These are phyloP conservation scores for Ophiocordyceps camponoti-rufipedis DNA, from an alignment of 2,329 filamentous ascomycete genomes.

Conservation along the genomic window DNA sequence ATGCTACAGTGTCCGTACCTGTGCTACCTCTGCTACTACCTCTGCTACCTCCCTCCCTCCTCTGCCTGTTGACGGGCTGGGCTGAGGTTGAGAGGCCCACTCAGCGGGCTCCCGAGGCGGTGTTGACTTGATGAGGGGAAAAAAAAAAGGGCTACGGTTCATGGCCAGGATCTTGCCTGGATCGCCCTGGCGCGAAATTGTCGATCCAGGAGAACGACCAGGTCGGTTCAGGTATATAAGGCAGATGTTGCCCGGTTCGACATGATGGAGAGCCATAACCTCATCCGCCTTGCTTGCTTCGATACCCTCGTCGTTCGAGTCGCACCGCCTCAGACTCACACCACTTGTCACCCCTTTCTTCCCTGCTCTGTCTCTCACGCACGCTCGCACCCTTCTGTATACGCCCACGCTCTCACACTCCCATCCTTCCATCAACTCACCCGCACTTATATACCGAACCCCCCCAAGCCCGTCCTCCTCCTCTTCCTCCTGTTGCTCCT, in stretches of 20 bases:
- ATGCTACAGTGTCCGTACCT: background rate
- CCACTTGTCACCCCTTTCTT: too few relatives aligned
- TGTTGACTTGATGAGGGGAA: conserved; percentile 3
- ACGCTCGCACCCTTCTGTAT: too few relatives aligned
- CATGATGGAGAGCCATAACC: background rate
- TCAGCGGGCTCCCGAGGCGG: conserved; percentile 5
- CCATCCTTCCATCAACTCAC: too few relatives aligned
- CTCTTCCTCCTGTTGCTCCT: too few relatives aligned
- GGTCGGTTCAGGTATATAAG: background rate
- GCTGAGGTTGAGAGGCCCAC: background rate
- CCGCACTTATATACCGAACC: too few relatives aligned
- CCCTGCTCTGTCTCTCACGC: too few relatives aligned
- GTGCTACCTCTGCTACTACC: background rate
- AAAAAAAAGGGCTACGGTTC: background rate
- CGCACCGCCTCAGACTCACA: too few relatives aligned
- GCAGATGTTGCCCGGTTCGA: too few relatives aligned
- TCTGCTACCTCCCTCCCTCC: background rate
- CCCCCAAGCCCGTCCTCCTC: too few relatives aligned
- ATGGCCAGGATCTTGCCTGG: background rate
- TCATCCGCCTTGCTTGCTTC: background rate
- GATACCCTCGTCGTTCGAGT: background rate
- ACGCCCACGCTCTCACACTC: too few relatives aligned
- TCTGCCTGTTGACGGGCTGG: conserved; percentile 1
- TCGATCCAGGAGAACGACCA: background rate
- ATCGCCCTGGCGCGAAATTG: background rate